Evolutionary conservation across 2,329 filamentous ascomycete genomes (phyloP).

Genomic region (Fusarium begoniae): DNA sequence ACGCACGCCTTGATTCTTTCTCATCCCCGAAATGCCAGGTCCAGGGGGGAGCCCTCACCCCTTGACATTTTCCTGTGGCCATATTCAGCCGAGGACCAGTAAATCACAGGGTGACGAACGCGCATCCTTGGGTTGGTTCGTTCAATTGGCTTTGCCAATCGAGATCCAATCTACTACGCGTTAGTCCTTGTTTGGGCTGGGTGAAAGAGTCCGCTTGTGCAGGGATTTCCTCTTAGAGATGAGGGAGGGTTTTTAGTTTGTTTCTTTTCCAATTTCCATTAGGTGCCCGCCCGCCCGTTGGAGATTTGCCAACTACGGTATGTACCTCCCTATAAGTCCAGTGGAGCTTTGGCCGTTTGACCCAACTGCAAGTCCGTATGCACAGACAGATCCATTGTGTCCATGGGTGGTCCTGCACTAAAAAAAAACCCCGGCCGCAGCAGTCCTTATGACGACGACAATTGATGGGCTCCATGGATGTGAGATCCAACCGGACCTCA

Average conservation of each 20-base stretch:
- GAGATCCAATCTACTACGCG: slow-evolving; percentile 34
- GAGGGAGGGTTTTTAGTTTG: neutral
- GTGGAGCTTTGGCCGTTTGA: slow-evolving; percentile 16
- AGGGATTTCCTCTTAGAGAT: slow-evolving; percentile 22
- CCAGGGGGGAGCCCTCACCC: neutral
- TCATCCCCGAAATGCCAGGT: neutral
- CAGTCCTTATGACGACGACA: slow-evolving; percentile 32
- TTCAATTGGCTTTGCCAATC: slow-evolving; percentile 40
- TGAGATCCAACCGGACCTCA: slow-evolving; percentile 21
- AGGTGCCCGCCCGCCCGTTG: neutral
- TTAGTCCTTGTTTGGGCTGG: slow-evolving; percentile 28
- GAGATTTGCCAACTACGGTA: neutral
- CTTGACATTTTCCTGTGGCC: neutral
- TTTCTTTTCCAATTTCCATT: neutral
- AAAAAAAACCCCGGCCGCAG: slow-evolving; percentile 16
- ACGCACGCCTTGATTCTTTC: slow-evolving; percentile 15
- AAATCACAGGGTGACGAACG: slow-evolving; percentile 23
- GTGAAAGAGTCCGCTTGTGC: slow-evolving; percentile 1
- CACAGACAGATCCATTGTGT: slow-evolving; percentile 17
- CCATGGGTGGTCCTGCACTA: slow-evolving; percentile 6
- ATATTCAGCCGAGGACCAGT: slow-evolving; percentile 12
- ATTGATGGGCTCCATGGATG: slow-evolving; percentile 12
- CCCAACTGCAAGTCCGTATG: slow-evolving; percentile 15
- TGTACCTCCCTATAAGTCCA: neutral
- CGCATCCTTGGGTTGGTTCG: slow-evolving; percentile 31